phyloP scores from a whole-genome alignment of 371 early-diverging fungal genomes.

The Rhizomucor miehei region DNA sequence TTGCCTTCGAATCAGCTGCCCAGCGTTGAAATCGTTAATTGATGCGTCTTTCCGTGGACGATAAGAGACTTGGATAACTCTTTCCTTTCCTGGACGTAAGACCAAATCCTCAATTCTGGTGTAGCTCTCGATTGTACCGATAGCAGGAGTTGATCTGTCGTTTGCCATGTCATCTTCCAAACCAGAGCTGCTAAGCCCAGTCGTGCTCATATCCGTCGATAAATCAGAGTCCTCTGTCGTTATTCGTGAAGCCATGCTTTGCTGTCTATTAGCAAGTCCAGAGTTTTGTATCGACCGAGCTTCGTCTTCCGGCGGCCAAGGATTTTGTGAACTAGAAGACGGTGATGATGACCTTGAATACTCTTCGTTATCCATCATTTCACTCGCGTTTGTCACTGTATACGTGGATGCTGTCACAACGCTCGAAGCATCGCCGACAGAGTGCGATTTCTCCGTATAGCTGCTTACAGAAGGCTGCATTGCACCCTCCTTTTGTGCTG shows the following conservation, averaged over 20 bases:
- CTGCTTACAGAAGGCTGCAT: conserved; percentile 1
- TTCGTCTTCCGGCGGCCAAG: not conserved
- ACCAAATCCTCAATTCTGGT: conserved; percentile 85
- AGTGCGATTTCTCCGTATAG: not conserved
- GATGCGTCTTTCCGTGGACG: conserved; percentile 65
- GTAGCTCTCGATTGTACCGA: conserved; percentile 28
- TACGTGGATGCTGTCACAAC: not conserved
- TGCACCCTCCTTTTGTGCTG: conserved; percentile 2
- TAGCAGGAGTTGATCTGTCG: conserved; percentile 5
- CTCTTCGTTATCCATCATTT: not conserved
- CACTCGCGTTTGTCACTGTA: not conserved
- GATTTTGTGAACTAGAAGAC: not conserved
- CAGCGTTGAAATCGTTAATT: conserved; percentile 65
- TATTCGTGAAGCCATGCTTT: not conserved
- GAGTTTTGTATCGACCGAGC: not conserved
- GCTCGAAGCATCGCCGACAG: not conserved
- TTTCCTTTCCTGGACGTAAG: conserved; percentile 83
- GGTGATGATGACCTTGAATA: not conserved
- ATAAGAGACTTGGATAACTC: conserved; percentile 80
- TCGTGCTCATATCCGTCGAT: not conserved
- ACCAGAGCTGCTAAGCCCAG: not conserved
- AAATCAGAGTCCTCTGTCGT: not conserved
- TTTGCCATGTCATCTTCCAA: not conserved
- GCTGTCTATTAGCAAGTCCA: not conserved
- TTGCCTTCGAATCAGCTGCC: conserved; percentile 69